Evolutionary conservation across 306 rosid species (phyloP).

Genomic region (Acmispon strigosus): DNA sequence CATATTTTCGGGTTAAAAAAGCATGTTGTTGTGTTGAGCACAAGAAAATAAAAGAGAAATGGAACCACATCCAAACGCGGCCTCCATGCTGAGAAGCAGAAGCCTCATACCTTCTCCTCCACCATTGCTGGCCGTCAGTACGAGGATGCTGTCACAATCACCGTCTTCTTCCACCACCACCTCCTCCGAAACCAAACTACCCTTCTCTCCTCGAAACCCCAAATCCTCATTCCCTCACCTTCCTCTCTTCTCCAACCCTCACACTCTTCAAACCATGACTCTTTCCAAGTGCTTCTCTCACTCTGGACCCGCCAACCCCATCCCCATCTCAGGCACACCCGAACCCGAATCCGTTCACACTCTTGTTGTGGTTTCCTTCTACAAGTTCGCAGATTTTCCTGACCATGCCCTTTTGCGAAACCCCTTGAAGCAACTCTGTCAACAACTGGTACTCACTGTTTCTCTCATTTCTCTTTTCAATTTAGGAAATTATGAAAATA

Average conservation of each 20-base stretch:
- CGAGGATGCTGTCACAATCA: conserved; percentile 36
- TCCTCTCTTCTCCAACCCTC: conserved; percentile 18
- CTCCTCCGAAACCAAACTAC: conserved; percentile 16
- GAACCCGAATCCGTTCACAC: conserved; percentile 18
- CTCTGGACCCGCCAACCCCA: conserved; percentile 17
- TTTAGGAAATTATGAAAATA: background rate
- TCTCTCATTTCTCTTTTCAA: background rate
- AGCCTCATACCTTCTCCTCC: background rate
- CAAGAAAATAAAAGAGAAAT: background rate
- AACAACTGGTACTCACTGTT: conserved; percentile 54
- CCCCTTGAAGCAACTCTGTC: conserved; percentile 83
- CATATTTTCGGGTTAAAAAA: too few relatives aligned
- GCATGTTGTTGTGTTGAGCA: too few relatives aligned
- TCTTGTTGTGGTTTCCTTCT: conserved; percentile 86
- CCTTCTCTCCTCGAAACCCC: conserved; percentile 13
- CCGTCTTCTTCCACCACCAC: conserved; percentile 24
- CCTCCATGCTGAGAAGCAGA: conserved; percentile 40
- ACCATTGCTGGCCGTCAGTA: conserved; percentile 22
- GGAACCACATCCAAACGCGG: conserved; percentile 22
- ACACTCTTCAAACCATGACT: conserved; percentile 39
- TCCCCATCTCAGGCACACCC: conserved; percentile 18
- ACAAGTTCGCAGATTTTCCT: conserved; percentile 76
- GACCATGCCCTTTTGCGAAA: conserved; percentile 63
- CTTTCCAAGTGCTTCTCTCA: conserved; percentile 37
- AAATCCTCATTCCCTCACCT: background rate